Base-by-base conservation (phyloP, 305 asterid species). In the Fraxinus ornus region DNA sequence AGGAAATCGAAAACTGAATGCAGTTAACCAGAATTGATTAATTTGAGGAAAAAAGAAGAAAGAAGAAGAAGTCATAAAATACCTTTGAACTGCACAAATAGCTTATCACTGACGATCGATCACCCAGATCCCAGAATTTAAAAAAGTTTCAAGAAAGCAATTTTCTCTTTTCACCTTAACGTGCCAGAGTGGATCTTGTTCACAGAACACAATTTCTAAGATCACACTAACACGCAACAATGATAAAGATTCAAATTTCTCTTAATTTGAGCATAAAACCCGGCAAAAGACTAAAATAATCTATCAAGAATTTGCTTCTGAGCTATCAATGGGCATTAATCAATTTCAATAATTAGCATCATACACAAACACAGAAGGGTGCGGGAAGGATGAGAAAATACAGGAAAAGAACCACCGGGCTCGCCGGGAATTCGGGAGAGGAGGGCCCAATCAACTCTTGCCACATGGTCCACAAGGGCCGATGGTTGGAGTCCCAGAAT, bases 391-490 rank as follows among this genome's bases (percentile, higher is more conserved):
- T 15, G 72, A 71, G 64, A 70, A 9, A 19, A 49, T 93, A 94
- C 98, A 71, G 98, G 98, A 80, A 94, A 95, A 75, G 99, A 95
- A 87, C 99, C 99, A 17, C 99, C 99, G 80, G 91, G 78, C 87
- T 95, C 97, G 12, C 99, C 99, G 3, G 94, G 89, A 80, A 95
- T 93, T 41, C 90, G 89, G 86, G 99, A 93, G 91, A 95, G 98
- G 85, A 95, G 90, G 78, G 97, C 84, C 85, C 85, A 88, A 90
- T 93, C 98, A 84, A 95, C 98, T 76, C 83, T 90, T 2, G 98
- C 98, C 74, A 92, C 91, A 84, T 94, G 97, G 90, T 95, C 99
- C 36, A 95, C 98, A 78, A 95, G 83, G 37, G 99, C 99, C 3
- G 97, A 88, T 3, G 99, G 99, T 81, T 93, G 97, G 41, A 95